These are phyloP conservation scores for Eutreptiella sp. DNA, from an alignment of 208 protist genomes.

Conservation along the genomic window DNA sequence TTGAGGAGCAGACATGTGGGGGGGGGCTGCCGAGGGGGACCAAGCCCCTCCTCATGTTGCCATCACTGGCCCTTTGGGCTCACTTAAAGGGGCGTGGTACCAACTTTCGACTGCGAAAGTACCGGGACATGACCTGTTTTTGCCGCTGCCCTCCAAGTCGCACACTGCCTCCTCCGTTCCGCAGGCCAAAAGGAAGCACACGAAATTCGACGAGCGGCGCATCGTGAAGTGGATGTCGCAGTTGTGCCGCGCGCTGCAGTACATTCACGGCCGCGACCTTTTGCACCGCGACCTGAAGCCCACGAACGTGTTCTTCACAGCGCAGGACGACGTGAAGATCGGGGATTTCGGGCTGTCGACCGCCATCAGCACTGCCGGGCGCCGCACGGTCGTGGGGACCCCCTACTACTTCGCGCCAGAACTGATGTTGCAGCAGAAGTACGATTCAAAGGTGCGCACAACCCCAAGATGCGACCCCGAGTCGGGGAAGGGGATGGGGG, in stretches of 20 bases:
- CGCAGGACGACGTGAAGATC: constrained; percentile 57
- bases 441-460: constrained; percentile 70
- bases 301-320: constrained; percentile 78
- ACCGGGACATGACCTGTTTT: too few relatives aligned
- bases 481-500: too few relatives aligned
- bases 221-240: constrained; percentile 68
- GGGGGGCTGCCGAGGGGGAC: too few relatives aligned
- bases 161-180: too few relatives aligned
- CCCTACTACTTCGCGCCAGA: constrained; percentile 84
- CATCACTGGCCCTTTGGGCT: too few relatives aligned
- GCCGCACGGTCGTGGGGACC: constrained; percentile 63
- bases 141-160: too few relatives aligned
- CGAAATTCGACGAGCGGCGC: constrained; percentile 56
- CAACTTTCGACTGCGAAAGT: too few relatives aligned
- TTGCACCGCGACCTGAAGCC: constrained; percentile 78
- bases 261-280: constrained; percentile 70
- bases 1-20: too few relatives aligned
- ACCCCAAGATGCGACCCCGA: too few relatives aligned
- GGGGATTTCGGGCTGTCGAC: constrained; percentile 75
- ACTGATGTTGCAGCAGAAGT: constrained; percentile 64
- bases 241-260: constrained; percentile 56
- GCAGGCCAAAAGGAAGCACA: constrained; percentile 33
- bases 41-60: too few relatives aligned
- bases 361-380: constrained; percentile 50
- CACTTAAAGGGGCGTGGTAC: too few relatives aligned